phyloP scores from a whole-genome alignment of 2,329 filamentous ascomycete species.

The Pyrenophora graminea region DNA sequence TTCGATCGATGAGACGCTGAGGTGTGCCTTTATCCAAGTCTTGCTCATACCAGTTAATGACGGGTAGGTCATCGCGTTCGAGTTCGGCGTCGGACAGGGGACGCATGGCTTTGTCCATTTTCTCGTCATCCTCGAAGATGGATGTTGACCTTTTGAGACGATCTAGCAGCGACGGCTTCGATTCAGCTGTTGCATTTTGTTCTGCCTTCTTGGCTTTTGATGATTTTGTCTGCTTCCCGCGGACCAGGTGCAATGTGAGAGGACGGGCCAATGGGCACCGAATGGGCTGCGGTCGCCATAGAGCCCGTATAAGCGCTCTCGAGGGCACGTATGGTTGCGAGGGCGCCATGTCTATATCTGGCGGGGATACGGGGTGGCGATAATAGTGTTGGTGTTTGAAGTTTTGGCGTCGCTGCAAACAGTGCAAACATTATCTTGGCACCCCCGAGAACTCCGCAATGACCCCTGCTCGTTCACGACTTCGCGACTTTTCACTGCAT shows the following conservation, averaged over 20 bases:
- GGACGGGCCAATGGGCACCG: constrained; percentile 26
- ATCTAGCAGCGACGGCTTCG: constrained; percentile 2
- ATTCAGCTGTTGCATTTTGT: constrained; percentile 2
- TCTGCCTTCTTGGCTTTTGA: constrained; percentile 8
- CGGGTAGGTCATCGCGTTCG: constrained; percentile 26
- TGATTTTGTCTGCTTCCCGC: constrained; percentile 29
- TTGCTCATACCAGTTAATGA: constrained; percentile 37
- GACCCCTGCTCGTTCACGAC: neutral
- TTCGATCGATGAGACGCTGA: constrained; percentile 27
- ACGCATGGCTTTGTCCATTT: constrained; percentile 12
- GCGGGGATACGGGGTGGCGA: neutral
- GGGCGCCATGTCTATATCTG: constrained; percentile 17
- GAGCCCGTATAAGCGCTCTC: constrained; percentile 28
- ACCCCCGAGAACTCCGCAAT: constrained; percentile 29
- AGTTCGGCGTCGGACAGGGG: constrained; percentile 26
- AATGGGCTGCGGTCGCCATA: constrained; percentile 25
- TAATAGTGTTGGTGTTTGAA: constrained; percentile 3
- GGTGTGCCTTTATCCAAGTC: constrained; percentile 31
- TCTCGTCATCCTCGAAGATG: constrained; percentile 10
- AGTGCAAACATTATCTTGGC: constrained; percentile 30
- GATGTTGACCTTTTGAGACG: constrained; percentile 4
- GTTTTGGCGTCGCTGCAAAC: constrained; percentile 13
- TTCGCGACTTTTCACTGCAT: neutral
- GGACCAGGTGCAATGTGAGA: constrained; percentile 20
- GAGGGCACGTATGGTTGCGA: constrained; percentile 35